A percentile compares a stretch with the other conserved stretches of the same genome.
Evolutionary conservation across 2,329 filamentous ascomycete genomes (phyloP).

Genomic region (Chrysoporthe deuterocubensis): DNA sequence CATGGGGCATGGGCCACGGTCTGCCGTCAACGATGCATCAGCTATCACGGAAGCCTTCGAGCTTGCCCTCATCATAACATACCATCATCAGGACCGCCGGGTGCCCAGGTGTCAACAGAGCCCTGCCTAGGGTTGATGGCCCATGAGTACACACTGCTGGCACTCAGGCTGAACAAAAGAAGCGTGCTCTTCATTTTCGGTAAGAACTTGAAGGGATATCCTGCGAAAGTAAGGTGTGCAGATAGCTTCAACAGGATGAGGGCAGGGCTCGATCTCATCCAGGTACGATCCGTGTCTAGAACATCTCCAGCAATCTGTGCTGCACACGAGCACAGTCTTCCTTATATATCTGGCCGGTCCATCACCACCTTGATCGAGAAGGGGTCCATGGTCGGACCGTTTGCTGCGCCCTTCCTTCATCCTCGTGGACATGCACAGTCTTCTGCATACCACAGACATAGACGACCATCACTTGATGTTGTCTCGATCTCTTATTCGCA

Average conservation of each 20-base stretch:
- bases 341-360: neutral
- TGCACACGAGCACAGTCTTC: neutral
- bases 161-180: neutral
- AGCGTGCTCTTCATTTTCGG: conserved; percentile 5
- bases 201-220: neutral
- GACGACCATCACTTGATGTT: no score
- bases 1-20: conserved; percentile 53
- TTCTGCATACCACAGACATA: neutral
- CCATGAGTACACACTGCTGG: neutral
- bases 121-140: neutral
- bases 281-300: neutral
- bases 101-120: conserved; percentile 5
- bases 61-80: neutral
- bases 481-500: neutral
- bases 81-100: conserved; percentile 6
- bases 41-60: neutral
- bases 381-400: neutral
- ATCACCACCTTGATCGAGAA: neutral
- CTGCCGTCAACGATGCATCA: conserved; percentile 30
- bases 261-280: no score
- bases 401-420: neutral
- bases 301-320: neutral
- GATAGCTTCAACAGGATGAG: no score
- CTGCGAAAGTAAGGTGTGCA: neutral
- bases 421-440: neutral